Base-by-base conservation (phyloP, 2,329 filamentous ascomycete species). In the Sarocladium brachiariae region DNA sequence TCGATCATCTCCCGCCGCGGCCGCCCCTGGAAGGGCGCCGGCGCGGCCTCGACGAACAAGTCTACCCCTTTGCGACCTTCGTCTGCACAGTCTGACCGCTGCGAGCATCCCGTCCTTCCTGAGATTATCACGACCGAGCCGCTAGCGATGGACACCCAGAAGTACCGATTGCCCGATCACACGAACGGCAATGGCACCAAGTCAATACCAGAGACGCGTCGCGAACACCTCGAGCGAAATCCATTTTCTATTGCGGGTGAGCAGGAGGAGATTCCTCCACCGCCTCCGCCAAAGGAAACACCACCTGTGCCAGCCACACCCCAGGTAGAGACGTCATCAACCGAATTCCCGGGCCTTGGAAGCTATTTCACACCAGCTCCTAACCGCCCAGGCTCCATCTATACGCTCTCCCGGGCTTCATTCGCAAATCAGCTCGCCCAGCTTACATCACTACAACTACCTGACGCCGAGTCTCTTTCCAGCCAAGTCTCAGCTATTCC, bases 391-490 rank as follows among this genome's bases (percentile, higher is more conserved):
- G 87, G 87, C 37, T 97, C 92, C 31, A 90, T 97, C 58, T 96
- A 95, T 68, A 96, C 93, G 2, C 79, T 99, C 52, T 96, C 90
- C 2, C 83, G 92, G 39, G 87, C 86, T 30, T 96, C 92, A 6
- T 96, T 99, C 66, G 88, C 89, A 55, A 95, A 88, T 60, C 93
- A 97, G 67, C 81, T 97, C 50, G 88, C 89, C 45, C 90, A 96
- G 65, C 76, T 99, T 56, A 97, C 91, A 0, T 90, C 90, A 16
- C 84, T 97, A 52, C 86, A 89, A 60, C 77, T 97, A 2, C 93
- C 93, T 1, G 86, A 95, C 65, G 88, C 92, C 49, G 83, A 85
- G 38, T 85, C 88, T 0, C 76, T 99, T 19, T 89, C 89, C 24
- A 86, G 83, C 55, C 89, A 86, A 61, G 90, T 99, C 46, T 81